Base-by-base conservation (phyloP, 2,329 filamentous ascomycete genomes). In the Fusarium poae region DNA sequence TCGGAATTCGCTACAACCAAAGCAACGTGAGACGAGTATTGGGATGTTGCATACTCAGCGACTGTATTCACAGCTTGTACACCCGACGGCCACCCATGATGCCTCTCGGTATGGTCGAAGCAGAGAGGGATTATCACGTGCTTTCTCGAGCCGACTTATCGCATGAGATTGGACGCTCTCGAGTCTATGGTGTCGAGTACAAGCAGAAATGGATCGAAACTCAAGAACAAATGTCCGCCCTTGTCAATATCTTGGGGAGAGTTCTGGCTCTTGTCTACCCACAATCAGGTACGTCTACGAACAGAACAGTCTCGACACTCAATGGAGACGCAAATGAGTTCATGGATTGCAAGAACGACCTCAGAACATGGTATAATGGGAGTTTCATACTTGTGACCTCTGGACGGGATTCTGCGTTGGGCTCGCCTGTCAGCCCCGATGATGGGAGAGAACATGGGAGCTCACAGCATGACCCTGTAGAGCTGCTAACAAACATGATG, bases 151-250 rank as follows among this genome's bases (percentile, higher is more conserved):
- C 7, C 37, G 37, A 53, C n/a, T n/a, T 53, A 8, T 53, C 37
- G 2, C 35, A 53, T 25, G 50, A 53, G 21, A 53, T 53, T 11
- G 50, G 50, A 2, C 50, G 50, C 5, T 53, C 50, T 18, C 39
- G 29, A 0, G 37, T 53, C 7, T 53, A 34, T 20, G 29, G 27
- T 2, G 50, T 43, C 7, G 50, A 53, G 27, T 18, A 20, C 7
- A 53, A 53, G 16, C 50, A 43, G 16, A 29, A 34, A 4, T 18
- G 43, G 3, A 43, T 53, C 5, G 50, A 43, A 4, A 13, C 37
- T 3, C 50, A 53, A 6, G 20, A 53, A 27, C 50, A 43, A 16
- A 20, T 43, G 29, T 53, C 50, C 2, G 11, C 29, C 13, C 50
- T 53, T 2, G 1, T 43, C 11, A 27, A 1, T 2, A 43, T 34